Percentiles rank a stretch among this genome's conserved stretches.
phyloP scores from a whole-genome alignment of 257 asterid species.

The Solanum pennellii region DNA sequence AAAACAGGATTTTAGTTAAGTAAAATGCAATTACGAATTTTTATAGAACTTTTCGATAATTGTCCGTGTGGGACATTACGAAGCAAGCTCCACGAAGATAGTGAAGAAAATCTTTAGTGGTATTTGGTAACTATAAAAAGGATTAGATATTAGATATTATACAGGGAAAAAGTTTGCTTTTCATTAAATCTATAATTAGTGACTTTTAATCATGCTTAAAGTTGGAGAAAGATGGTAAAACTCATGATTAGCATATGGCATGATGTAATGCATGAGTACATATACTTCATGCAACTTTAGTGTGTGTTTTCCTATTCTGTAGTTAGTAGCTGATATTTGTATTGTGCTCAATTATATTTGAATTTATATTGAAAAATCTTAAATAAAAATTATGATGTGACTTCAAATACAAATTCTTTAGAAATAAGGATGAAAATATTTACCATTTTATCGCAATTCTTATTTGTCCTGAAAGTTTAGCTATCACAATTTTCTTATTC shows the following conservation, averaged over 20 bases:
- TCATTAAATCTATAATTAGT: slow-evolving; percentile 26
- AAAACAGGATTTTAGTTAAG: not conserved
- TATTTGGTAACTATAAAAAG: slow-evolving; percentile 6
- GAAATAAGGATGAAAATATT: too few relatives aligned
- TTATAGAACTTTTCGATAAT: not conserved
- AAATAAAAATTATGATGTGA: not conserved
- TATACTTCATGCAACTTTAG: not conserved
- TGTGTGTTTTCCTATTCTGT: too few relatives aligned
- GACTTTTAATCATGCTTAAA: slow-evolving; percentile 36
- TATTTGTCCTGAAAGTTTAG: not conserved
- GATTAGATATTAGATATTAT: not conserved
- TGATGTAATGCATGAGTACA: not conserved
- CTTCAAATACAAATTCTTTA: not conserved
- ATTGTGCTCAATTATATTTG: too few relatives aligned
- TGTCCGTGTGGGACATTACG: not conserved
- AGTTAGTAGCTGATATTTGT: not conserved
- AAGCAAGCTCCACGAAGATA: not conserved
- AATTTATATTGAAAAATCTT: rapidly evolving
- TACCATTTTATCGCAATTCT: rapidly evolving
- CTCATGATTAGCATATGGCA: not conserved
- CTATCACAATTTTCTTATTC: rapidly evolving
- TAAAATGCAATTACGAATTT: not conserved
- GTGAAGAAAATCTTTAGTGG: not conserved
- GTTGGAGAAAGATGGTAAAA: not conserved
- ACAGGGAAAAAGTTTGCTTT: not conserved